A percentile compares a stretch with the other conserved stretches of the same genome.
phyloP scores from a whole-genome alignment of 1,284 basidiomycete genomes.

The Polyporus tsugae region DNA sequence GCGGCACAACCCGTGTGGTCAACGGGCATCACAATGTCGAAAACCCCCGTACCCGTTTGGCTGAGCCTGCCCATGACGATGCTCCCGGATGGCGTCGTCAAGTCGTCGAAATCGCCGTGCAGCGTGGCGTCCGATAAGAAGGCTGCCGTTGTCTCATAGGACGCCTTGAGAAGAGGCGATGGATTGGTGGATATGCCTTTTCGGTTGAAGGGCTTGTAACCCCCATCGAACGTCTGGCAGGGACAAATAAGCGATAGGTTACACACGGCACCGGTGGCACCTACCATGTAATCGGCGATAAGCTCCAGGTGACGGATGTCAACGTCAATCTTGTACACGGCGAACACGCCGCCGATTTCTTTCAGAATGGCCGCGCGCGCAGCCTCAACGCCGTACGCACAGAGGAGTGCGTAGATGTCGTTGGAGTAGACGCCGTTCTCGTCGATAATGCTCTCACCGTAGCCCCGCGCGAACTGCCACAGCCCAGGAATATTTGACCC shows the following conservation, averaged over 20 bases:
- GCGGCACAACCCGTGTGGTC: conserved; percentile 24
- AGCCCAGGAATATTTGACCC: conserved; percentile 94
- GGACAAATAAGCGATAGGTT: conserved; percentile 1
- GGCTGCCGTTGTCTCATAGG: conserved; percentile 96
- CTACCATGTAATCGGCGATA: conserved; percentile 98
- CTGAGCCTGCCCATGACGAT: conserved; percentile 92
- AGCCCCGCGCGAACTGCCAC: conserved; percentile 84
- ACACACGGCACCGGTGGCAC: conserved; percentile 39
- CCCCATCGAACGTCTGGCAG: conserved; percentile 92
- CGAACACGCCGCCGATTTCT: conserved; percentile 94
- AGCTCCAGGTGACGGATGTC: conserved; percentile 95
- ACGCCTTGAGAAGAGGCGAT: conserved; percentile 95
- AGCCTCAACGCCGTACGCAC: conserved; percentile 97
- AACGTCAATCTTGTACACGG: conserved; percentile 97
- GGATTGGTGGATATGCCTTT: conserved; percentile 92
- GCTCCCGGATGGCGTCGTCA: conserved; percentile 89
- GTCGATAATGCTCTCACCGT: conserved; percentile 77
- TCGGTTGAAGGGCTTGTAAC: conserved; percentile 98
- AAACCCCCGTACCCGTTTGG: conserved; percentile 87
- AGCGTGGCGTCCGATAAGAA: conserved; percentile 96
- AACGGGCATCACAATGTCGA: conserved; percentile 79
- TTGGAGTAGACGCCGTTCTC: conserved; percentile 91
- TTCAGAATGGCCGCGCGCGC: conserved; percentile 91
- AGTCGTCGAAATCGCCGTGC: conserved; percentile 94
- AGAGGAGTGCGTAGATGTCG: conserved; percentile 93